Percentiles rank a stretch among this genome's conserved stretches.
These are phyloP conservation scores for Podaxis pistillaris DNA, from an alignment of 768 basidiomycete species.

Conservation along the genomic window DNA sequence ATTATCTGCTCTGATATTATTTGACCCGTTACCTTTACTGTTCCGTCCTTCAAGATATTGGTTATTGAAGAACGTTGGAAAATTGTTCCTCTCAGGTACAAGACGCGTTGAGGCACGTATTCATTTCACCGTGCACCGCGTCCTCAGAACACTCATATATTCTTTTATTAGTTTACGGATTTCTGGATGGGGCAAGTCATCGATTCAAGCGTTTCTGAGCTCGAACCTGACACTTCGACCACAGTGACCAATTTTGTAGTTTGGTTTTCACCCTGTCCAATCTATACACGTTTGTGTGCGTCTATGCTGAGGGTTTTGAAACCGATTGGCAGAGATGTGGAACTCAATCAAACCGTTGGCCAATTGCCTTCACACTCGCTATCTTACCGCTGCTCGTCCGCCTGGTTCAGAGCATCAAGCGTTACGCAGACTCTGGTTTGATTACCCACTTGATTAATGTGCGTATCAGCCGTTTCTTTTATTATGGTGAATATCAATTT, in stretches of 20 bases:
- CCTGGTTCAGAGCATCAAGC: constrained; percentile 81
- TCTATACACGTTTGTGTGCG: constrained; percentile 72
- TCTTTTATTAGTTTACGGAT: constrained; percentile 61
- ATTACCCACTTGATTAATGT: constrained; percentile 88
- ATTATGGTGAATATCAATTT: constrained; percentile 1
- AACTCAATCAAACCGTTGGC: constrained; percentile 52
- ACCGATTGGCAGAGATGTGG: constrained; percentile 47
- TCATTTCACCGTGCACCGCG: background rate
- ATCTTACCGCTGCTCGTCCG: constrained; percentile 73
- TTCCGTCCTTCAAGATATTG: constrained; percentile 74
- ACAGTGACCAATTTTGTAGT: constrained; percentile 81
- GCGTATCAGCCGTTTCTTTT: constrained; percentile 11
- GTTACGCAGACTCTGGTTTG: constrained; percentile 77
- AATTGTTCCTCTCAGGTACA: constrained; percentile 67
- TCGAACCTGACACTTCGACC: background rate
- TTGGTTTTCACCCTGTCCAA: constrained; percentile 73
- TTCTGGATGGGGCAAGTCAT: constrained; percentile 81
- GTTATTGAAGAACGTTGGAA: constrained; percentile 64
- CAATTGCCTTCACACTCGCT: constrained; percentile 54
- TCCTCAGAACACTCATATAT: background rate
- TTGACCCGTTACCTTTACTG: constrained; percentile 75
- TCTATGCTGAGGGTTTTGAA: constrained; percentile 59
- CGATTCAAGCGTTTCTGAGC: background rate
- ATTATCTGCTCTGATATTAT: constrained; percentile 52
- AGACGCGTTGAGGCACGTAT: constrained; percentile 69